phyloP scores from a whole-genome alignment of 768 basidiomycete genomes.

The Steccherinum ochraceum region DNA sequence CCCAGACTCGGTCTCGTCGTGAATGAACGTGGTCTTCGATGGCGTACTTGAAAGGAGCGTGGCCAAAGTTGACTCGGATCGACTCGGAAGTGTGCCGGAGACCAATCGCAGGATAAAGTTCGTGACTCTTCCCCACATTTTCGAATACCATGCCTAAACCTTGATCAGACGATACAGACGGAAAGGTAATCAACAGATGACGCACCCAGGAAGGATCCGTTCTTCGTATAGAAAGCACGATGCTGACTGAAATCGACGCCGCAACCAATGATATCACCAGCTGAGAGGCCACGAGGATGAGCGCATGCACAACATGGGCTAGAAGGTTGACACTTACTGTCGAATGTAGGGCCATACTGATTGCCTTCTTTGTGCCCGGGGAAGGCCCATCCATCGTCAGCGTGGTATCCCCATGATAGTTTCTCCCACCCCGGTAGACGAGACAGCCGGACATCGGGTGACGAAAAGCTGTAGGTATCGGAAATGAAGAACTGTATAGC shows the following conservation, averaged over 20 bases:
- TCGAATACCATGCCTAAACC: constrained; percentile 62
- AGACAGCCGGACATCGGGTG: constrained; percentile 54
- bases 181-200: neutral
- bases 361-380: constrained; percentile 67
- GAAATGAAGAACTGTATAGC: too few species aligned
- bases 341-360: constrained; percentile 73
- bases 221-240: constrained; percentile 86
- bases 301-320: neutral
- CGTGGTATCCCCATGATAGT: constrained; percentile 88
- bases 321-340: constrained; percentile 63
- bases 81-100: constrained; percentile 75
- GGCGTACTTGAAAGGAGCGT: constrained; percentile 80
- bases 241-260: constrained; percentile 85
- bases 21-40: constrained; percentile 83
- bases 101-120: constrained; percentile 84
- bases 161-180: constrained; percentile 6
- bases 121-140: constrained; percentile 55
- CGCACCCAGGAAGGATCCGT: constrained; percentile 65
- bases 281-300: constrained; percentile 32
- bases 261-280: constrained; percentile 85
- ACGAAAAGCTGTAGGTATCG: constrained; percentile 39
- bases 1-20: constrained; percentile 61
- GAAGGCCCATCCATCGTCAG: constrained; percentile 81
- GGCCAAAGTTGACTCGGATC: constrained; percentile 84
- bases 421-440: constrained; percentile 84